Evolutionary conservation across 768 basidiomycete genomes (phyloP), one percentile per base, ranked within the genome.

Genomic region (Clathrus columnatus): DNA sequence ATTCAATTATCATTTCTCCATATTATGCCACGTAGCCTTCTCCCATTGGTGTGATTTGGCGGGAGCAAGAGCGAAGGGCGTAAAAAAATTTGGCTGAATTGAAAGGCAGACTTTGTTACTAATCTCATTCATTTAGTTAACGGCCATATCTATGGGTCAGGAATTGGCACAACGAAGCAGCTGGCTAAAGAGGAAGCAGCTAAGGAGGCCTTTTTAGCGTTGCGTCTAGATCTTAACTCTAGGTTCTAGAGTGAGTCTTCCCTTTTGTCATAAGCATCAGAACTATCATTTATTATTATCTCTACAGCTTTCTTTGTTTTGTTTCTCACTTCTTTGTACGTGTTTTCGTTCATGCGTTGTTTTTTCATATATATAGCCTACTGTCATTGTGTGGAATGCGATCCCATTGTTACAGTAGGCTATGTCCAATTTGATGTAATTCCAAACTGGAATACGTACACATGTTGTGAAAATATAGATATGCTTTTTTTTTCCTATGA

Each of bases 161-260:
- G 87, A 1, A 67, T 65, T n/a, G 84, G 85, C 26, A 71, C 74
- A 51, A 84, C 74, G 66, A 89, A 89, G 67, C 86, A 89, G 63
- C 68, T 79, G 1, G 87, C 87, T 6, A 89, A 87, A 66, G 87
- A 89, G 62, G 83, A 84, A 54, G 87, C 87, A 0, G 86, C 87
- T 17, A 75, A 78, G 56, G 72, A 80, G 61, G 87, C 87, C 7
- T 87, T 79, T 68, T 78, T 80, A 62, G 75, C 78, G 7, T 83
- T 89, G 84, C 86, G 87, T 14, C 36, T 36, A 36, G 36, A 36
- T 36, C 14, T n/a, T n/a, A n/a, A n/a, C n/a, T n/a, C n/a, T n/a
- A n/a, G n/a, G n/a, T n/a, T n/a, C n/a, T n/a, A n/a, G n/a, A n/a
- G n/a, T n/a, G n/a, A n/a, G n/a, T n/a, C n/a, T n/a, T n/a, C n/a